Conservation (phyloP, 2,329 filamentous ascomycete species). For the Paraphaeosphaeria minitans region DNA sequence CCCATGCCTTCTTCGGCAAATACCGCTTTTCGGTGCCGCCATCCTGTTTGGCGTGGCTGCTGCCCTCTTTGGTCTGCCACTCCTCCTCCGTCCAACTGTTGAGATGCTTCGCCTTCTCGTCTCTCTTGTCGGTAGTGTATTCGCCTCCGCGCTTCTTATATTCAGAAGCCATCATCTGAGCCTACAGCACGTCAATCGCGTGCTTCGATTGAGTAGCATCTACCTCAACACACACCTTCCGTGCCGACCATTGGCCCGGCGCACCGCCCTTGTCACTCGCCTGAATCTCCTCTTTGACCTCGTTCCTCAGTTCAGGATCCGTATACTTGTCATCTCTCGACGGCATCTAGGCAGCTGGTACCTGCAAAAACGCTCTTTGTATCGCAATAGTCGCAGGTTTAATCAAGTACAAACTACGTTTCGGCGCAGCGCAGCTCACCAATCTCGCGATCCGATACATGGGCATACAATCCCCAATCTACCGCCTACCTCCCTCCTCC, state of each 20-base stretch:
- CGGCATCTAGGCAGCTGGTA: constrained; percentile 42
- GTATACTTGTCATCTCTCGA: constrained; percentile 54
- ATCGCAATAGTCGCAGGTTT: background rate
- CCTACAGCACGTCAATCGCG: constrained; percentile 29
- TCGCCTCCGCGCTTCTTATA: constrained; percentile 56
- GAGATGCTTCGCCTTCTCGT: constrained; percentile 52
- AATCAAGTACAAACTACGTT: background rate
- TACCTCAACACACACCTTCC: constrained; percentile 45
- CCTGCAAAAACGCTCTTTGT: background rate
- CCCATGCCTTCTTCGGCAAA: constrained; percentile 56
- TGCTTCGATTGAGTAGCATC: background rate
- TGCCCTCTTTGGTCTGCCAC: constrained; percentile 57
- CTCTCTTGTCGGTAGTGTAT: constrained; percentile 54
- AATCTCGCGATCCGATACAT: constrained; percentile 1
- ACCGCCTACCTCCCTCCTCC: constrained; percentile 8
- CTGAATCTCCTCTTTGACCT: constrained; percentile 55
- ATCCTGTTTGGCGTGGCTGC: constrained; percentile 50
- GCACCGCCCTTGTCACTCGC: constrained; percentile 53
- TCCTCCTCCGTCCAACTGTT: constrained; percentile 55
- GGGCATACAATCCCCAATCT: too few relatives aligned
- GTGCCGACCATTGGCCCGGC: constrained; percentile 56
- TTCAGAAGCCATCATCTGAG: constrained; percentile 54
- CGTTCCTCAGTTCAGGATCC: constrained; percentile 52
- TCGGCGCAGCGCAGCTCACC: background rate
- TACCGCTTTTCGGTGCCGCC: constrained; percentile 54